phyloP scores from a whole-genome alignment of 257 asterid species.

The Rubia yunnanensis region DNA sequence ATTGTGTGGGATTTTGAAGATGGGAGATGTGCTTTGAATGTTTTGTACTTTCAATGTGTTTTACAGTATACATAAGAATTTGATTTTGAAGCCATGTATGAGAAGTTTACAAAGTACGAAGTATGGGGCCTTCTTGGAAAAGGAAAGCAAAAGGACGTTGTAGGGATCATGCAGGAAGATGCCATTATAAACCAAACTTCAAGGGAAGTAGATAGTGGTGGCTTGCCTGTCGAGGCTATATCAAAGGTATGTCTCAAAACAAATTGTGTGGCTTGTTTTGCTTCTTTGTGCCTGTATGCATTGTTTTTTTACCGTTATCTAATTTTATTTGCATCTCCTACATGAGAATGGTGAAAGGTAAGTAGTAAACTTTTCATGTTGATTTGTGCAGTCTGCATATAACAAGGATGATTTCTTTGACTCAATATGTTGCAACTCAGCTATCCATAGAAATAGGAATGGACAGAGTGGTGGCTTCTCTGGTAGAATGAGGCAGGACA shows the following conservation, averaged over 20 bases:
- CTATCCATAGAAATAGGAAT: constrained; percentile 42
- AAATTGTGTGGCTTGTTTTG: neutral
- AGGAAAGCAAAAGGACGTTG: constrained; percentile 35
- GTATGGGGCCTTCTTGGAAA: constrained; percentile 72
- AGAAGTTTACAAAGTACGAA: constrained; percentile 74
- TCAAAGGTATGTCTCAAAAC: constrained; percentile 34
- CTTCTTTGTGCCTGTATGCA: neutral
- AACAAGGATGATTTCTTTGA: constrained; percentile 75
- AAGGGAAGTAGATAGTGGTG: constrained; percentile 25
- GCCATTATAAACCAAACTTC: constrained; percentile 16
- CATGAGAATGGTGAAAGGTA: neutral
- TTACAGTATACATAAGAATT: constrained; percentile 50
- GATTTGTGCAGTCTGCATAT: constrained; percentile 62
- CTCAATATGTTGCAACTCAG: constrained; percentile 51
- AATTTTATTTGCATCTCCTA: neutral
- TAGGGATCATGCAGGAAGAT: constrained; percentile 25
- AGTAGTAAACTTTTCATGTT: neutral
- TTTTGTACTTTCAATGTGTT: constrained; percentile 28
- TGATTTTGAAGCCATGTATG: constrained; percentile 75
- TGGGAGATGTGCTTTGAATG: neutral
- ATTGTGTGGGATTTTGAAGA: neutral
- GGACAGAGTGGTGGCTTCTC: constrained; percentile 39
- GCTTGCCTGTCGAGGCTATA: constrained; percentile 29
- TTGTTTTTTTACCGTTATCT: no score
- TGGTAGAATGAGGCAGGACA: constrained; percentile 39